phyloP scores from a whole-genome alignment of 352 stramenopile species.

The Labyrinthula sp. region DNA sequence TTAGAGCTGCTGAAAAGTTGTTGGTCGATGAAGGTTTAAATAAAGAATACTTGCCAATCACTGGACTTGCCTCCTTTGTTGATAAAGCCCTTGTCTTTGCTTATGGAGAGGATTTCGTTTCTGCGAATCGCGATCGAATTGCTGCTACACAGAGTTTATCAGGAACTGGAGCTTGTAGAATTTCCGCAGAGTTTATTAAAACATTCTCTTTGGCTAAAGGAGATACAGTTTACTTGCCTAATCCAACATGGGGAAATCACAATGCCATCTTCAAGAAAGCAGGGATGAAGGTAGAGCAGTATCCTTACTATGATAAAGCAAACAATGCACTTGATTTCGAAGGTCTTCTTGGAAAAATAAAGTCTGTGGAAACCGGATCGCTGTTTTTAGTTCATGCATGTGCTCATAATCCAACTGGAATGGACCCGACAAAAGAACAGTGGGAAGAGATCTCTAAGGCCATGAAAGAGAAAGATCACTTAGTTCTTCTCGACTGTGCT shows the following conservation, averaged over 20 bases:
- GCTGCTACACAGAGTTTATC: conserved; percentile 67
- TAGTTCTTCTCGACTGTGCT: conserved; percentile 74
- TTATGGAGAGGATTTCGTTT: conserved; percentile 54
- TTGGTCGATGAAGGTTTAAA: conserved; percentile 24
- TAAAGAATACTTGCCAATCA: conserved; percentile 33
- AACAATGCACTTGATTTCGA: conserved; percentile 48
- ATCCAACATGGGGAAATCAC: conserved; percentile 79
- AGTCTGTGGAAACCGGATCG: conserved; percentile 51
- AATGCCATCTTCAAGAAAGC: conserved; percentile 49
- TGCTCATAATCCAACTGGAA: conserved; percentile 63
- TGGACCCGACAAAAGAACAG: conserved; percentile 65
- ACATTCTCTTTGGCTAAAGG: conserved; percentile 47
- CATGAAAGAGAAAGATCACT: conserved; percentile 58
- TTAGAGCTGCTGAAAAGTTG: conserved; percentile 36
- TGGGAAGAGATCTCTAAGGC: conserved; percentile 62
- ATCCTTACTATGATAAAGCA: conserved; percentile 34
- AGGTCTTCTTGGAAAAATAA: conserved; percentile 54
- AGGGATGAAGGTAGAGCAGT: conserved; percentile 32
- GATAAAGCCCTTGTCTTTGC: conserved; percentile 60
- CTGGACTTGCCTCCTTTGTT: conserved; percentile 54
- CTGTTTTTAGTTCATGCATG: conserved; percentile 70
- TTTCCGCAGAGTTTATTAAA: conserved; percentile 61
- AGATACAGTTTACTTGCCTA: conserved; percentile 62
- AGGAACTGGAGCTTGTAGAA: conserved; percentile 58
- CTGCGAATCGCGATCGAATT: conserved; percentile 52